Evolutionary conservation across 2,329 filamentous ascomycete genomes (phyloP), one percentile per base, ranked within the genome.

Genomic region (Ramichloridium luteum): DNA sequence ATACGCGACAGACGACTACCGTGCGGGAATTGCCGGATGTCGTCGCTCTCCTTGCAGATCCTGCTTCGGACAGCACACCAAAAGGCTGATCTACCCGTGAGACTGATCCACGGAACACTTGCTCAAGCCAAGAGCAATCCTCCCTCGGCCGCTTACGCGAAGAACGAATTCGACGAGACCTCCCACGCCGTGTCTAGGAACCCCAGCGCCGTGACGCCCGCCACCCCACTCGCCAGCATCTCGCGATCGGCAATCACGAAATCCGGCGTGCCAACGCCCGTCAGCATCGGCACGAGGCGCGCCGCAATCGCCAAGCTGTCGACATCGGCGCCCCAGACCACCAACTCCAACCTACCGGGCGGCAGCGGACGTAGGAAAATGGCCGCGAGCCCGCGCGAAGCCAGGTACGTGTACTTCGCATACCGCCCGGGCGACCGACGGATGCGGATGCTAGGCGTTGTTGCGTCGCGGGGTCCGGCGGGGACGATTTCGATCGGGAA

Each of bases 1-100:
- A 64, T 13, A 80, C 72, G 18, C 76, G 82, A 48, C 80, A 86
- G 58, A 77, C 80, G 49, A 76, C 82, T 3, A 80, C 88, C 54
- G 74, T 86, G 33, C 68, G 72, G 38, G 78, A 88, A 39, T 52
- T 90, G 41, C 82, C 82, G 0, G 74, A 70, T 27, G 72, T 84
- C 45, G 57, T 83, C 32, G 60, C 59, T 13, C n/a, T n/a, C n/a
- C n/a, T n/a, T n/a, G n/a, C n/a, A n/a, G n/a, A n/a, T n/a, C n/a
- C n/a, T n/a, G n/a, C n/a, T n/a, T n/a, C n/a, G n/a, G n/a, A n/a
- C n/a, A n/a, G n/a, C n/a, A n/a, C n/a, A n/a, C n/a, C n/a, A n/a
- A n/a, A n/a, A n/a, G n/a, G n/a, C n/a, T n/a, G n/a, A n/a, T n/a
- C n/a, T n/a, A n/a, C n/a, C n/a, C n/a, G n/a, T n/a, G n/a, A n/a